These are phyloP conservation scores for Emydomyces testavorans DNA, from an alignment of 2,329 filamentous ascomycete species.

Conservation along the genomic window DNA sequence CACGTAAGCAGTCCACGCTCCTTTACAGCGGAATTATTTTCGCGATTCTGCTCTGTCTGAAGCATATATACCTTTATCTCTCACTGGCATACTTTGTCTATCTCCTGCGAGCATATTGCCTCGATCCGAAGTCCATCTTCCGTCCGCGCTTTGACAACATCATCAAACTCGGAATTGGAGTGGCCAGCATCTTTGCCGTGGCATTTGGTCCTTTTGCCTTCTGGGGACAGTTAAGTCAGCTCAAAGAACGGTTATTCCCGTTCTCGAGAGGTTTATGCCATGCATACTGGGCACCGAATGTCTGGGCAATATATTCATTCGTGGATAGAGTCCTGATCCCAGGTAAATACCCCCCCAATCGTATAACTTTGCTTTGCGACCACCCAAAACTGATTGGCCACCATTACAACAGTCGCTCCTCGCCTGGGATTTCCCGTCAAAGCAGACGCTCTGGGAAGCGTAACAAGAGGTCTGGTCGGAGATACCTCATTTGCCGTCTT, in stretches of 20 bases:
- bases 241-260: slow-evolving; percentile 76
- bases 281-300: slow-evolving; percentile 95
- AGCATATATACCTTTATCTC: slow-evolving; percentile 96
- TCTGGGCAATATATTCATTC: slow-evolving; percentile 96
- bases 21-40: slow-evolving; percentile 73
- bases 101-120: slow-evolving; percentile 76
- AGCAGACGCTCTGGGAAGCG: slow-evolving; percentile 65
- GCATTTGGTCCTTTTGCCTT: slow-evolving; percentile 82
- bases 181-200: slow-evolving; percentile 59
- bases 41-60: slow-evolving; percentile 76
- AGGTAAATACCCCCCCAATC: slow-evolving; percentile 44
- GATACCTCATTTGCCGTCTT: slow-evolving; percentile 90
- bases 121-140: slow-evolving; percentile 65
- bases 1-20: slow-evolving; percentile 61
- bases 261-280: slow-evolving; percentile 91
- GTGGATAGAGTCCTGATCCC: slow-evolving; percentile 71
- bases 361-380: background rate
- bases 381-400: background rate
- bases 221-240: slow-evolving; percentile 71
- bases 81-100: slow-evolving; percentile 93
- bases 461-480: slow-evolving; percentile 84
- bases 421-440: slow-evolving; percentile 65
- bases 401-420: slow-evolving; percentile 55
- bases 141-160: slow-evolving; percentile 66
- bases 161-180: slow-evolving; percentile 66